A percentile compares a stretch with the other conserved stretches of the same genome.
These are phyloP conservation scores for Claviceps paspali DNA, from an alignment of 2,329 filamentous ascomycete genomes.

Conservation along the genomic window DNA sequence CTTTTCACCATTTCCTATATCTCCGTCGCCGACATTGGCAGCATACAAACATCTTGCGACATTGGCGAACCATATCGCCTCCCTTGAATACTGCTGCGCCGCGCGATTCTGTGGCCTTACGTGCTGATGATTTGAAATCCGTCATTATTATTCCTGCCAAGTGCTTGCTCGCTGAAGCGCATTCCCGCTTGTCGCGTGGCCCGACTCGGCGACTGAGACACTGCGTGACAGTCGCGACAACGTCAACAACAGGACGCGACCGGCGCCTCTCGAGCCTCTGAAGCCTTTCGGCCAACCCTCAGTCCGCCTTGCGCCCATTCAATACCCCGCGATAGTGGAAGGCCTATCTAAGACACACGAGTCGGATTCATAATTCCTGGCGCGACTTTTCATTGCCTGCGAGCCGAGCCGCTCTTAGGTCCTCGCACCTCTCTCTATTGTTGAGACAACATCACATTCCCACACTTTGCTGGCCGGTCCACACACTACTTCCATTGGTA, in stretches of 20 bases:
- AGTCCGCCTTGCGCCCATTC: neutral
- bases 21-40: neutral
- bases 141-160: conserved; percentile 1
- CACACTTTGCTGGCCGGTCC: neutral
- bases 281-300: neutral
- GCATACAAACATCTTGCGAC: neutral
- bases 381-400: neutral
- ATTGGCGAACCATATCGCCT: neutral
- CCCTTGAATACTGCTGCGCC: neutral
- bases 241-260: conserved; percentile 2
- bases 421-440: conserved; percentile 5
- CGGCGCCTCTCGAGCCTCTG: neutral
- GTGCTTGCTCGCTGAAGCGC: conserved; percentile 1
- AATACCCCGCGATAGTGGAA: neutral
- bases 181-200: conserved; percentile 4
- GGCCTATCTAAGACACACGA: conserved; percentile 1
- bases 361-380: neutral
- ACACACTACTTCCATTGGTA: neutral
- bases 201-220: conserved; percentile 4
- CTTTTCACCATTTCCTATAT: no score
- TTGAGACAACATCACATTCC: neutral
- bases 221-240: conserved; percentile 5
- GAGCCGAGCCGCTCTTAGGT: conserved; percentile 5
- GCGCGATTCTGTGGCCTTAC: no score
- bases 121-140: neutral